Percentiles rank a stretch among this genome's conserved stretches.
Evolutionary conservation across 768 basidiomycete species (phyloP).

Genomic region (Arthromyces matolae): DNA sequence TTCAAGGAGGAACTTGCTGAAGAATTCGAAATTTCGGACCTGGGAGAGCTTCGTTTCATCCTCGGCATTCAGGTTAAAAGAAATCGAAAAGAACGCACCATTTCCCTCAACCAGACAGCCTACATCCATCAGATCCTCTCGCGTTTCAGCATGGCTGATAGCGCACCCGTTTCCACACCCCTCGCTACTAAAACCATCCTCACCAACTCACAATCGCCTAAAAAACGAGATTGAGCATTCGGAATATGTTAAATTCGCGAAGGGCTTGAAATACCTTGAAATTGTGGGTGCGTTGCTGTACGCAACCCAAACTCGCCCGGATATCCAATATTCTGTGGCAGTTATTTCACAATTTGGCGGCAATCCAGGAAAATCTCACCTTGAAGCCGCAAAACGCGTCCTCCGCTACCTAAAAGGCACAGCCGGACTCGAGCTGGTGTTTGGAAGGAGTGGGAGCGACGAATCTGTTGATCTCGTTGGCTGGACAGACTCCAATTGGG

Average conservation of each 20-base stretch:
- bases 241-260: not conserved
- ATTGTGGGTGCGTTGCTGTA: not conserved
- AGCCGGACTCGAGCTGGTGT: not conserved
- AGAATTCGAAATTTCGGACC: not conserved
- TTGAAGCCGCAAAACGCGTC: not conserved
- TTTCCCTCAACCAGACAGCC: not conserved
- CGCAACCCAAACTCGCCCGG: not conserved
- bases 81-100: not conserved
- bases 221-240: not conserved
- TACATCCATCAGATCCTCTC: not conserved
- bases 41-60: slow-evolving; percentile 1
- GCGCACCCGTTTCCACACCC: not conserved
- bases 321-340: not conserved
- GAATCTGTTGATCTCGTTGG: not conserved
- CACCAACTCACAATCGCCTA: not conserved
- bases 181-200: not conserved
- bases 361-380: not conserved
- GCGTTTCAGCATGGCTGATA: slow-evolving; percentile 1
- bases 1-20: slow-evolving; percentile 1
- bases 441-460: not conserved
- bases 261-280: not conserved
- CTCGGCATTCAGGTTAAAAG: not conserved
- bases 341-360: not conserved
- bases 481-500: slow-evolving; percentile 5
- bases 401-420: not conserved